phyloP scores from a whole-genome alignment of 495 filamentous ascomycete genomes.

The Neurospora hispaniola region DNA sequence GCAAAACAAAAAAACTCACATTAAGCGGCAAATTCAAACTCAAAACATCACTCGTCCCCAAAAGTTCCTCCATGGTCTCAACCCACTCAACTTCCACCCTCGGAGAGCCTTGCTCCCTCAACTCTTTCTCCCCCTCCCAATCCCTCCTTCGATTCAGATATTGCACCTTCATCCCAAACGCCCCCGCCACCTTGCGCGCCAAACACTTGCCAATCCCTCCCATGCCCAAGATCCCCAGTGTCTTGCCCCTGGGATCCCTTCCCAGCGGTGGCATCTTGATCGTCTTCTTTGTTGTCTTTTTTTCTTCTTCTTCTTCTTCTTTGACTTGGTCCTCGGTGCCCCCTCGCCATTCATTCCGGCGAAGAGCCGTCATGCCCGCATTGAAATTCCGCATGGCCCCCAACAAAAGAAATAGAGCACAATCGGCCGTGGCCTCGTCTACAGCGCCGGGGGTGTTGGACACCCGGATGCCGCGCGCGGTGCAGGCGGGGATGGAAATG shows the following conservation, averaged over 20 bases:
- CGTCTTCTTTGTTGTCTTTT: neutral
- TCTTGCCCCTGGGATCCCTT: slow-evolving; percentile 61
- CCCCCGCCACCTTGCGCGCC: slow-evolving; percentile 35
- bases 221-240: slow-evolving; percentile 76
- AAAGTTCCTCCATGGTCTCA: slow-evolving; percentile 56
- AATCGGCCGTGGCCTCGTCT: slow-evolving; percentile 72
- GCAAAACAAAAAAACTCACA: slow-evolving; percentile 26
- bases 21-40: slow-evolving; percentile 70
- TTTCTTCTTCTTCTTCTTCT: neutral
- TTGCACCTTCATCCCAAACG: slow-evolving; percentile 55
- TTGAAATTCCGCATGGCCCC: slow-evolving; percentile 67
- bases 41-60: slow-evolving; percentile 58
- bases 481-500: slow-evolving; percentile 62
- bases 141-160: slow-evolving; percentile 54
- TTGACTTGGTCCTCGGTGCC: no score
- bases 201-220: slow-evolving; percentile 63
- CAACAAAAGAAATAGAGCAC: slow-evolving; percentile 66
- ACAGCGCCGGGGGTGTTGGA: slow-evolving; percentile 75
- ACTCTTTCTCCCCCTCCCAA: slow-evolving; percentile 39
- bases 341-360: no score
- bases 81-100: slow-evolving; percentile 54
- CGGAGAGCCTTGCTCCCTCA: slow-evolving; percentile 37
- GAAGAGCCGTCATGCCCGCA: slow-evolving; percentile 48
- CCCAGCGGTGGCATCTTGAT: slow-evolving; percentile 30
- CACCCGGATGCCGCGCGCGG: slow-evolving; percentile 50